Percentiles rank a stretch among this genome's conserved stretches.
Evolutionary conservation across 2,329 filamentous ascomycete genomes (phyloP).

Genomic region (Neonectria magnoliae): DNA sequence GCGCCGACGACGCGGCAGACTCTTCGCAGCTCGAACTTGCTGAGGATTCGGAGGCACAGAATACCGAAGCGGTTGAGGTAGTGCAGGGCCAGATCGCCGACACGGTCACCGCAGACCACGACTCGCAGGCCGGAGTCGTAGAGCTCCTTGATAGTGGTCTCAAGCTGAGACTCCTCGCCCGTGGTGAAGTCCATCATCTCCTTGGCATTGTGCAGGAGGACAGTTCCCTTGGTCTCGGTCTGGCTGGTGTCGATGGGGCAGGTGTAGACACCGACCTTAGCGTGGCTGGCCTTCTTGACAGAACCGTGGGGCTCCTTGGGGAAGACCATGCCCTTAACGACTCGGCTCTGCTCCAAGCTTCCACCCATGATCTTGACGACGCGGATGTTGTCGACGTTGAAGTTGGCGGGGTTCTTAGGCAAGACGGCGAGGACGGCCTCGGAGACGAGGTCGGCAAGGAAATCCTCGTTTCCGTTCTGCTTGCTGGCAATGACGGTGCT

Average conservation of each 20-base stretch:
- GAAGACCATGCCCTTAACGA: slow-evolving; percentile 99
- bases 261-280: slow-evolving; percentile 96
- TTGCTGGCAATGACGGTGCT: slow-evolving; percentile 96
- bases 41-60: slow-evolving; percentile 94
- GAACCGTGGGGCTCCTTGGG: slow-evolving; percentile 92
- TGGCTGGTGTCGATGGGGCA: slow-evolving; percentile 95
- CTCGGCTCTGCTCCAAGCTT: slow-evolving; percentile 89
- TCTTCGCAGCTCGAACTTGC: slow-evolving; percentile 96
- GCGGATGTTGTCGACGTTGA: slow-evolving; percentile 98
- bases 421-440: slow-evolving; percentile 87
- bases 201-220: slow-evolving; percentile 94
- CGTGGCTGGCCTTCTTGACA: slow-evolving; percentile 89
- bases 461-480: slow-evolving; percentile 92
- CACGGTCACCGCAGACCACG: slow-evolving; percentile 89
- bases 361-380: slow-evolving; percentile 99
- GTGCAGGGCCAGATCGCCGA: slow-evolving; percentile 95
- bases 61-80: slow-evolving; percentile 98
- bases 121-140: slow-evolving; percentile 94
- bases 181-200: slow-evolving; percentile 99
- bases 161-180: slow-evolving; percentile 93
- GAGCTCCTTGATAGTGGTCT: slow-evolving; percentile 91
- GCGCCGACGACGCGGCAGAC: slow-evolving; percentile 96
- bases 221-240: slow-evolving; percentile 98
- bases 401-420: slow-evolving; percentile 93
- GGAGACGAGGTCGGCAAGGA: slow-evolving; percentile 86